Evolutionary conservation across 495 filamentous ascomycete species (phyloP).

Genomic region (Daldinia caldariorum): DNA sequence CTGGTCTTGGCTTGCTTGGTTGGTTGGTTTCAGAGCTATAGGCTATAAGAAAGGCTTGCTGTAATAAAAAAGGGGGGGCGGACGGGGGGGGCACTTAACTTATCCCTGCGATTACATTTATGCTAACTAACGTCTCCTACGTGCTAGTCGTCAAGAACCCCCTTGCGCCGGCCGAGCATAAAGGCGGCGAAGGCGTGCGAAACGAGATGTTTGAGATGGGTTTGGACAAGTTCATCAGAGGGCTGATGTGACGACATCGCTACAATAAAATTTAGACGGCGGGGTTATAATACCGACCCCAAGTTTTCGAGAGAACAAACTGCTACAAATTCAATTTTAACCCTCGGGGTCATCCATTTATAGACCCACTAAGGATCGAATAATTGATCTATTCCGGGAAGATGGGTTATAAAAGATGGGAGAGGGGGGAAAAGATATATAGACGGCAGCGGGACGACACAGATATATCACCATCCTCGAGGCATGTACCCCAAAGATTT

Average conservation of each 20-base stretch:
- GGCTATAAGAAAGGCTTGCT: no score
- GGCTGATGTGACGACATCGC: slow-evolving; percentile 56
- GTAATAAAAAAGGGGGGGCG: no score
- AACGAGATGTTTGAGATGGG: slow-evolving; percentile 96
- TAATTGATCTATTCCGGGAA: neutral
- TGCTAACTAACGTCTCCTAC: slow-evolving; percentile 34
- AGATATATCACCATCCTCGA: neutral
- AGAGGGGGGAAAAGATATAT: neutral
- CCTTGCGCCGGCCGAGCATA: slow-evolving; percentile 87
- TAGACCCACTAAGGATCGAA: no score
- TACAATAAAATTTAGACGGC: neutral
- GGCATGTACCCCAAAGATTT: neutral
- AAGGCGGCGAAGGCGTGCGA: slow-evolving; percentile 84
- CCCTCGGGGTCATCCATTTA: neutral
- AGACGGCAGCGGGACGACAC: neutral
- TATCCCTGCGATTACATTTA: neutral
- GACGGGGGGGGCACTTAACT: neutral
- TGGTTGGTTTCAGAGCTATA: no score
- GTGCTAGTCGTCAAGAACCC: slow-evolving; percentile 90
- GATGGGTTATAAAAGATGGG: neutral
- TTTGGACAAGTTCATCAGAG: slow-evolving; percentile 81
- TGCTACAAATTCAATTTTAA: neutral
- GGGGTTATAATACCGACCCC: neutral
- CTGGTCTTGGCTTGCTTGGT: no score
- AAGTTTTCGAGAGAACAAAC: neutral